Percentiles rank a stretch among this genome's conserved stretches.
phyloP scores from a whole-genome alignment of 768 basidiomycete species.

The Symmetrospora coprosmae region DNA sequence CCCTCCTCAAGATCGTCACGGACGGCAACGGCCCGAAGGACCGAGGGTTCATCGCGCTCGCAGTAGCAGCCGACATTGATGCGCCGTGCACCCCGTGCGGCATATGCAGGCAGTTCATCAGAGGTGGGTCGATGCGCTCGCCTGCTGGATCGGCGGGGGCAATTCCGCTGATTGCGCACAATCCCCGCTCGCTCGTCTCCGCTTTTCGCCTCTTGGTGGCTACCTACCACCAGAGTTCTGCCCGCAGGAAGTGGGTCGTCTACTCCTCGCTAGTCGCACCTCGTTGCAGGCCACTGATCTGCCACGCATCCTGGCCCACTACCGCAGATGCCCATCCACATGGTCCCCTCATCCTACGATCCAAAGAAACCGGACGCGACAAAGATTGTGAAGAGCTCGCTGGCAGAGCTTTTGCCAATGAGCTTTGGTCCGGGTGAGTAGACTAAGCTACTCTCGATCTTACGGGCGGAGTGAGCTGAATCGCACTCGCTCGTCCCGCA shows the following conservation, averaged over 20 bases:
- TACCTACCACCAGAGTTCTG: conserved; percentile 55
- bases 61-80: conserved; percentile 61
- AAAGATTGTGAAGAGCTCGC: conserved; percentile 46
- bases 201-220: not conserved
- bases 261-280: not conserved
- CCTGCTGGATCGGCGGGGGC: not conserved
- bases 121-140: not conserved
- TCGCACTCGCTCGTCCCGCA: too few relatives aligned
- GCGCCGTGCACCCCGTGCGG: conserved; percentile 71
- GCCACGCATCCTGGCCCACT: not conserved
- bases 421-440: conserved; percentile 82
- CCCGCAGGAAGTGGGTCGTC: conserved; percentile 40
- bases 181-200: conserved; percentile 35
- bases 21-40: conserved; percentile 57
- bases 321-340: conserved; percentile 49
- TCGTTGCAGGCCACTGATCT: not conserved
- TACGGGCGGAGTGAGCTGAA: too few relatives aligned
- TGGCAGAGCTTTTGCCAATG: conserved; percentile 62
- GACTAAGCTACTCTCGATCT: conserved; percentile 40
- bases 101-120: conserved; percentile 67
- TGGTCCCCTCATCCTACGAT: conserved; percentile 49
- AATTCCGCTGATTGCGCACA: conserved; percentile 36
- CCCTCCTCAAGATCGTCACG: conserved; percentile 71
- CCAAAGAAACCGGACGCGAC: conserved; percentile 43
- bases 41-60: conserved; percentile 56